Base-by-base conservation (phyloP, 2,329 filamentous ascomycete genomes). In the Chalara sp. region DNA sequence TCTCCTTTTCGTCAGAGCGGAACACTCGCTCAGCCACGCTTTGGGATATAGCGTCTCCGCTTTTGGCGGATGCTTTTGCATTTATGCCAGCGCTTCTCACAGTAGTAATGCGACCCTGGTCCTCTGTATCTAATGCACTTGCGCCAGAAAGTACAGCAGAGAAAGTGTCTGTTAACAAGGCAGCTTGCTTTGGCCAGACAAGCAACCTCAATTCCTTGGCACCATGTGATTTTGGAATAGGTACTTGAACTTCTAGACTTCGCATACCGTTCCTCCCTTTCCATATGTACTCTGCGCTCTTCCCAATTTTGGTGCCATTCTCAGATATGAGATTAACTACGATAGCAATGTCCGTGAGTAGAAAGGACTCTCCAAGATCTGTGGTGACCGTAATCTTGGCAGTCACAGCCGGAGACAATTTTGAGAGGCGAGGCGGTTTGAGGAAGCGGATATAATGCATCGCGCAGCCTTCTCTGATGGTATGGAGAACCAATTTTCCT, bases 401-500 rank as follows among this genome's bases (percentile, higher is more conserved):
- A 74, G 69, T 53, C 69, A 75, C 50, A 40, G 33, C 28, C 6
- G 47, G 28, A 31, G 50, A 37, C 5, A 64, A 41, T 64, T 72
- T 71, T 44, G 66, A 61, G 35, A 71, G 60, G 49, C 69, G 68
- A 7, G 84, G 83, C 2, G 78, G 70, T 60, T 86, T 87, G 58
- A 88, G 72, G 59, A 87, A 86, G 54, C 84, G 82, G 60, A 87
- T 72, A 64, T 84, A 85, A 56, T 80, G 75, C 77, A 80, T 80
- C 8, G 30, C 49, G 44, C 2, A 21, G 21, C 2, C 21, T 21
- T 21, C 21, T 21, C 21, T 21, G 21, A 21, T 21, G 21, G 21
- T 21, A 21, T 21, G 21, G 2, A 21, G 21, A 21, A 21, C 21
- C 21, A 21, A 21, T 21, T 21, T 21, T 21, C 21, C 21, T 21